These are phyloP conservation scores for Tillandsia leiboldiana DNA, from an alignment of 176 grass and related monocot genomes.

Conservation along the genomic window DNA sequence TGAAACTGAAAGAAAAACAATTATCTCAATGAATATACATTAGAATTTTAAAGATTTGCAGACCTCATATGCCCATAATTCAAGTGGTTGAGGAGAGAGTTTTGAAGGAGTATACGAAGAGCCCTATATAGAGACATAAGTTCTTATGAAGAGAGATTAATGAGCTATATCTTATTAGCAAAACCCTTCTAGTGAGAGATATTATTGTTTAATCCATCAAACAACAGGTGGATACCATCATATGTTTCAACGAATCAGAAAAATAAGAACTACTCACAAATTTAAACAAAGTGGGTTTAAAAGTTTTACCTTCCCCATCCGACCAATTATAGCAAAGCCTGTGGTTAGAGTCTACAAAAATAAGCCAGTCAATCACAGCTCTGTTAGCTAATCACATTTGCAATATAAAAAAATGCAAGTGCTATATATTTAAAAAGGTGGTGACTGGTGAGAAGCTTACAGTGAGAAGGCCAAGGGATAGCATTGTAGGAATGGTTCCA, in stretches of 20 bases:
- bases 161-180: conserved; percentile 11
- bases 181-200: neutral
- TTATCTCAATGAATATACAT: neutral
- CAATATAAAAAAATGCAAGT: neutral
- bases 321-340: conserved; percentile 63
- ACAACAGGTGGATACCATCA: neutral
- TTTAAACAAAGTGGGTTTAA: neutral
- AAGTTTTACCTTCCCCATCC: conserved; percentile 56
- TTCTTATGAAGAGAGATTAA: conserved; percentile 5
- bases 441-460: conserved; percentile 33
- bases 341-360: conserved; percentile 62
- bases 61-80: conserved; percentile 95
- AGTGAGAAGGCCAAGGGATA: conserved; percentile 76
- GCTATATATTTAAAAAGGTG: conserved; percentile 3
- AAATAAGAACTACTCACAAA: neutral
- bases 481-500: conserved; percentile 73
- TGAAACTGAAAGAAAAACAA: neutral
- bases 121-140: conserved; percentile 39
- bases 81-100: conserved; percentile 56
- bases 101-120: conserved; percentile 60
- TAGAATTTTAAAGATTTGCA: neutral
- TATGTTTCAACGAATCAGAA: neutral
- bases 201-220: neutral
- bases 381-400: neutral
- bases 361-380: neutral